Conservation (phyloP, 2,329 filamentous ascomycete genomes). For the Periconia digitata region DNA sequence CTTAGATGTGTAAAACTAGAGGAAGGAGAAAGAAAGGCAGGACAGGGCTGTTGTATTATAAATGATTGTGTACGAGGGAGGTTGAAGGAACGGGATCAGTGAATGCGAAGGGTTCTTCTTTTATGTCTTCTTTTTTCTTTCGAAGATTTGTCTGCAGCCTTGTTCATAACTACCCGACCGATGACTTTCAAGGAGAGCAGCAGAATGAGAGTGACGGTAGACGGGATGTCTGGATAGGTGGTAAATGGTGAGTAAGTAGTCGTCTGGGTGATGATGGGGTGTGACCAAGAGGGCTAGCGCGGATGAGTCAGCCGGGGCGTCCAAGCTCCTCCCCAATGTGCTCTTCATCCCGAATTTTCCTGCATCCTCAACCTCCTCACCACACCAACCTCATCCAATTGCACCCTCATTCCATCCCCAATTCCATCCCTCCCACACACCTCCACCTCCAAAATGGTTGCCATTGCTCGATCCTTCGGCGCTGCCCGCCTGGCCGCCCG, state of each 20-base stretch:
- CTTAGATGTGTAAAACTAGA: too few species aligned
- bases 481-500: slow-evolving; percentile 45
- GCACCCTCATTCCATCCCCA: slow-evolving; percentile 42
- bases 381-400: slow-evolving; percentile 34
- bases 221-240: background rate
- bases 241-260: background rate
- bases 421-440: slow-evolving; percentile 39
- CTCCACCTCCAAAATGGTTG: slow-evolving; percentile 43
- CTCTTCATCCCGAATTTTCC: slow-evolving; percentile 17
- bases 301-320: background rate
- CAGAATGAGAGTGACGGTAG: too few species aligned
- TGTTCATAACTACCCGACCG: too few species aligned
- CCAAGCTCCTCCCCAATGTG: slow-evolving; percentile 11
- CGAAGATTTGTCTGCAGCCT: too few species aligned
- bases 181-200: too few species aligned
- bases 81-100: too few species aligned
- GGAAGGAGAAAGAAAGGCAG: too few species aligned
- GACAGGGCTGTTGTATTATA: too few species aligned
- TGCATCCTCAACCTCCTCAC: slow-evolving; percentile 28
- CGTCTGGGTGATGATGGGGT: background rate
- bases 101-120: too few species aligned
- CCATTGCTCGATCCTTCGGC: slow-evolving; percentile 44
- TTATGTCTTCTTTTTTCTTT: too few species aligned
- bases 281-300: background rate
- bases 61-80: too few species aligned